Evolutionary conservation across 2,329 filamentous ascomycete genomes (phyloP), one percentile per base, ranked within the genome.

Genomic region (Talaromyces marneffei): DNA sequence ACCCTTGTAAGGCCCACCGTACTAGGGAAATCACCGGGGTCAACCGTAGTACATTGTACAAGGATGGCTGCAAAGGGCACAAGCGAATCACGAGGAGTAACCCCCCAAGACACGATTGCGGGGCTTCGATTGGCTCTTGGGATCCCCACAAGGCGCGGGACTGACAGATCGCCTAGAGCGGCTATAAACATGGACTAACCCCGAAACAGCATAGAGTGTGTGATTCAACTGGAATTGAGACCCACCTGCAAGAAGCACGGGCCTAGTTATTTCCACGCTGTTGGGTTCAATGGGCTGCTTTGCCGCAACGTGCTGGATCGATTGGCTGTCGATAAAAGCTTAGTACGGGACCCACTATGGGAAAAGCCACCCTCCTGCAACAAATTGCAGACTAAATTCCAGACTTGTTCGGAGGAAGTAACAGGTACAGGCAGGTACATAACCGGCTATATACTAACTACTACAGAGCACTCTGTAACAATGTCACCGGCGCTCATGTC

Each of bases 251-350:
- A 42, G 20, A 55, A 54, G 57, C 52, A 25, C 40, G 54, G 56
- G 56, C 52, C 46, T 59, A 57, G 62, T 59, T 62, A 63, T 66
- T 59, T 62, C 62, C 60, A 55, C 48, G 60, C 56, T 55, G 59
- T 20, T 23, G 44, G 57, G 31, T 31, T 18, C 39, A 42, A n/a
- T 46, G 42, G 42, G 42, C 58, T 50, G 31, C 14, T 12, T 57
- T 37, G 31, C 25, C 39, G 39, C 64, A 68, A 68, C 67, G 67
- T 68, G 67, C 63, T 53, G 50, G 62, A 66, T 66, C 63, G 64
- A 65, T 63, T 67, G 67, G 67, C 64, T 67, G 54, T 46, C 18
- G 55, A 59, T 27, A 31, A 65, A 65, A 60, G 61, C 59, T 65
- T 63, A 46, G 46, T 52, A 57, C 40, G 18, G 55, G 29, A 48